These are phyloP conservation scores for Immersiella caudata DNA, from an alignment of 495 filamentous ascomycete species.

Conservation along the genomic window DNA sequence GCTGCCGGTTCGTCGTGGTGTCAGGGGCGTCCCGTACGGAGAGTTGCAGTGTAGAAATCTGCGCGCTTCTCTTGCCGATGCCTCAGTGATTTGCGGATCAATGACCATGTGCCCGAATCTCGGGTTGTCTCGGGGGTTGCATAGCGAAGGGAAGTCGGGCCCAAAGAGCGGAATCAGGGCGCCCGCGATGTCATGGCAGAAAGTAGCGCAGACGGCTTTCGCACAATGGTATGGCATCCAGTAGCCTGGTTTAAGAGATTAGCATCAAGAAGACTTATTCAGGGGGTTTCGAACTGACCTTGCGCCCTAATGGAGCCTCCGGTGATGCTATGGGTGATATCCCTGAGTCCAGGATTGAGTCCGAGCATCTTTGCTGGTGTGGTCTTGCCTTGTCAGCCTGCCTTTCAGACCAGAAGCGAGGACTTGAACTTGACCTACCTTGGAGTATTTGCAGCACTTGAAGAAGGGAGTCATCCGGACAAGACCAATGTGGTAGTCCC, in stretches of 20 bases:
- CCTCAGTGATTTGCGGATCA: constrained; percentile 57
- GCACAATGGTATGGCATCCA: constrained; percentile 94
- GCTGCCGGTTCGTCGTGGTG: constrained; percentile 14
- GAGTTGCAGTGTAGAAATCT: constrained; percentile 43
- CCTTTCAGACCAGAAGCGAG: background rate
- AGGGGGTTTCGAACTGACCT: constrained; percentile 56
- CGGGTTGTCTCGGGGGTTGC: constrained; percentile 60
- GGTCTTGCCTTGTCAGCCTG: constrained; percentile 57
- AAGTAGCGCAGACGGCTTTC: constrained; percentile 79
- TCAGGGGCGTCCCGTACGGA: constrained; percentile 4
- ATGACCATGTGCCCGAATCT: constrained; percentile 71
- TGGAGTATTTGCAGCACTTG: constrained; percentile 82
- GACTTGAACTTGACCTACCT: constrained; percentile 56
- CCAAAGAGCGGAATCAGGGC: constrained; percentile 90
- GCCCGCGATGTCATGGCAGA: constrained; percentile 82
- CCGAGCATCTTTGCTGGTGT: constrained; percentile 80
- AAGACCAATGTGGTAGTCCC: constrained; percentile 96
- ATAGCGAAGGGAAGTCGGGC: constrained; percentile 70
- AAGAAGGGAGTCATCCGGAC: constrained; percentile 95
- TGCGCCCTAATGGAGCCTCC: constrained; percentile 87
- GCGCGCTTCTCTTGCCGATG: constrained; percentile 57
- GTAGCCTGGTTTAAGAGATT: constrained; percentile 65
- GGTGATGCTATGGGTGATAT: constrained; percentile 91
- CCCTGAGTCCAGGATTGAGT: constrained; percentile 76
- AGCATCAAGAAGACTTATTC: constrained; percentile 1